A percentile compares a stretch with the other conserved stretches of the same genome.
Conservation (phyloP, 306 rosid genomes). For the Ceratonia siliqua region DNA sequence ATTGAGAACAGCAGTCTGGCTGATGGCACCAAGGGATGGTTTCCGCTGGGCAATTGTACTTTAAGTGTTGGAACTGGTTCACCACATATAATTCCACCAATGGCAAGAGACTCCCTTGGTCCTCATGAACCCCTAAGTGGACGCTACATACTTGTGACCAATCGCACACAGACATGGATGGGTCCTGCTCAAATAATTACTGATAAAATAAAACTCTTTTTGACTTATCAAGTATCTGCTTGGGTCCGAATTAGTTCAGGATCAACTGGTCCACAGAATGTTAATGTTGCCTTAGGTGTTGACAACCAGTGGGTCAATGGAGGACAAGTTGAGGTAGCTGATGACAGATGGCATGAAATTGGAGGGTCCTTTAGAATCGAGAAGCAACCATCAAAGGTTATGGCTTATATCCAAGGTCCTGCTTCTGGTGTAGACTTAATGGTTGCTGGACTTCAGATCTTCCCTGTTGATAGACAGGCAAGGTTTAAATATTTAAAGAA, state of each 20-base stretch:
- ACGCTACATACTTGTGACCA: constrained; percentile 66
- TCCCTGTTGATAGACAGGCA: constrained; percentile 75
- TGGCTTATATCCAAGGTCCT: constrained; percentile 90
- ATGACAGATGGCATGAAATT: constrained; percentile 81
- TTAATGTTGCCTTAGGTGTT: constrained; percentile 71
- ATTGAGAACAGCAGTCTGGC: constrained; percentile 73
- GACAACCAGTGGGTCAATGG: constrained; percentile 94
- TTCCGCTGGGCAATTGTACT: constrained; percentile 82
- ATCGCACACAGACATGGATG: constrained; percentile 93
- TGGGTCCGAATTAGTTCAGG: constrained; percentile 81
- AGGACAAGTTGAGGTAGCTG: constrained; percentile 65
- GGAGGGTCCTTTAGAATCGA: constrained; percentile 94
- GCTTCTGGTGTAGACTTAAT: constrained; percentile 77
- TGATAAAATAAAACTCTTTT: constrained; percentile 71
- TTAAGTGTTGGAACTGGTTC: constrained; percentile 75
- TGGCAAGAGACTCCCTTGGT: constrained; percentile 96
- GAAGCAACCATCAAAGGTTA: constrained; percentile 81
- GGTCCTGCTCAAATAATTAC: constrained; percentile 93
- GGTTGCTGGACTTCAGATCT: constrained; percentile 91
- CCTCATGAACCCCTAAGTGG: constrained; percentile 74
- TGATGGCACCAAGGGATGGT: constrained; percentile 79
- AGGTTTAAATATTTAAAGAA: constrained; percentile 68
- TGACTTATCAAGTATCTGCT: constrained; percentile 91
- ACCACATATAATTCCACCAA: constrained; percentile 82
- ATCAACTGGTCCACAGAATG: constrained; percentile 69